Percentiles rank a stretch among this genome's conserved stretches.
phyloP scores from a whole-genome alignment of 495 filamentous ascomycete genomes.

The Cudoniella acicularis region DNA sequence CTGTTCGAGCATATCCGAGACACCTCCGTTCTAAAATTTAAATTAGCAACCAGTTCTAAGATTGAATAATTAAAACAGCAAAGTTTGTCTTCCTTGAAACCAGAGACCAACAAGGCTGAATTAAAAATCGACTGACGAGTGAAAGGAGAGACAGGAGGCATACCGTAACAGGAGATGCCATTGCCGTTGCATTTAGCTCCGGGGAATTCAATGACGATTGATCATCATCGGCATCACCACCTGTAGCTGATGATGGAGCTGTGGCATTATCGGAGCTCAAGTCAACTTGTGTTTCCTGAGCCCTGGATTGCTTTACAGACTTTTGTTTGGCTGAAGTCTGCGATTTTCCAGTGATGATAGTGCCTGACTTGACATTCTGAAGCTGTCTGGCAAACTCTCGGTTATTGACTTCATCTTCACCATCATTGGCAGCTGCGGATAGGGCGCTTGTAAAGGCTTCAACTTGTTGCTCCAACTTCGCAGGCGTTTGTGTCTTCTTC shows the following conservation, averaged over 20 bases:
- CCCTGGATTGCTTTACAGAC: constrained; percentile 53
- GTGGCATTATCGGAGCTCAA: constrained; percentile 36
- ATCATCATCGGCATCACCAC: constrained; percentile 79
- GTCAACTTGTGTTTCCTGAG: constrained; percentile 34
- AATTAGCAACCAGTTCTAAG: not conserved
- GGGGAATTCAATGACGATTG: constrained; percentile 64
- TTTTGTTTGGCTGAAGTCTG: constrained; percentile 41
- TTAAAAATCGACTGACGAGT: not conserved
- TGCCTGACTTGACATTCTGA: constrained; percentile 60
- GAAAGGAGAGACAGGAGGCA: not conserved
- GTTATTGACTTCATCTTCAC: constrained; percentile 58
- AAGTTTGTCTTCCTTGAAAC: not conserved
- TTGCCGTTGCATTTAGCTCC: constrained; percentile 45
- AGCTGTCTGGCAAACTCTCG: constrained; percentile 72
- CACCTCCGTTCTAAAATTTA: constrained; percentile 43
- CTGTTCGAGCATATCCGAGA: constrained; percentile 86
- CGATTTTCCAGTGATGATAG: constrained; percentile 48
- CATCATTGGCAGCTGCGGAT: constrained; percentile 29
- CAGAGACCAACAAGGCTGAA: not conserved
- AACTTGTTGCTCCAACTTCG: not conserved
- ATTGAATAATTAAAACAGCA: not conserved
- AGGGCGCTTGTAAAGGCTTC: not conserved
- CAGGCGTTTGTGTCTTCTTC: constrained; percentile 10
- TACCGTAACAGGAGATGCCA: constrained; percentile 25
- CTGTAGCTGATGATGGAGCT: constrained; percentile 68